Percentiles rank a stretch among this genome's conserved stretches.
Evolutionary conservation across 345 rosid genomes (phyloP).

Genomic region (Populus nigra): DNA sequence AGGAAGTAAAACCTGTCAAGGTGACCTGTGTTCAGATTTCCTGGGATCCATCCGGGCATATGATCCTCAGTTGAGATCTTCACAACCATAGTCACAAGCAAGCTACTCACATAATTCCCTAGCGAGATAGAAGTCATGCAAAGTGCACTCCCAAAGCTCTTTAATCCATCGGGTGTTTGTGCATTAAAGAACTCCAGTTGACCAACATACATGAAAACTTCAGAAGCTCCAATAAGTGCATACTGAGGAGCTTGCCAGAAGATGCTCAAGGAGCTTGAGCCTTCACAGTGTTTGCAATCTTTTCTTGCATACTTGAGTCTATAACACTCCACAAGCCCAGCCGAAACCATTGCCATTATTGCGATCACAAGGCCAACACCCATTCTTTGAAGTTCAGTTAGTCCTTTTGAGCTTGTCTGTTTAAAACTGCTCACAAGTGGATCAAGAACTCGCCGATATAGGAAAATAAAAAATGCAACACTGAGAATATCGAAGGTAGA

Average conservation of each 20-base stretch:
- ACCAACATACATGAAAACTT: conserved; percentile 97
- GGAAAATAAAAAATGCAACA: conserved; percentile 84
- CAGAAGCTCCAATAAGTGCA: conserved; percentile 90
- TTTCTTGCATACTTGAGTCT: conserved; percentile 62
- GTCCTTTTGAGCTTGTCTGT: conserved; percentile 51
- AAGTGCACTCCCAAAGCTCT: conserved; percentile 93
- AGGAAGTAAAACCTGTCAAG: conserved; percentile 93
- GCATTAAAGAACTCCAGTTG: conserved; percentile 97
- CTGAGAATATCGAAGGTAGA: conserved; percentile 94
- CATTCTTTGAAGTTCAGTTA: conserved; percentile 95
- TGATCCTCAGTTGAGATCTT: conserved; percentile 83
- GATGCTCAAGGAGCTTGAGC: conserved; percentile 94
- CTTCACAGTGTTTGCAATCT: conserved; percentile 72
- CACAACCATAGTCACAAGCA: conserved; percentile 86
- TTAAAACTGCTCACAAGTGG: conserved; percentile 55
- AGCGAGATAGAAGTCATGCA: conserved; percentile 95
- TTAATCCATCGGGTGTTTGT: conserved; percentile 90
- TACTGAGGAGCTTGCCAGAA: conserved; percentile 99
- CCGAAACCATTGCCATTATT: conserved; percentile 78
- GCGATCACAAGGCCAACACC: conserved; percentile 94
- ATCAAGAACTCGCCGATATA: conserved; percentile 74
- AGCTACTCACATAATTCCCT: conserved; percentile 97
- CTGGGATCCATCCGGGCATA: conserved; percentile 97
- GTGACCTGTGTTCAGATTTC: conserved; percentile 94
- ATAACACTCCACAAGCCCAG: conserved; percentile 81